These are phyloP conservation scores for Moesziomyces antarcticus DNA, from an alignment of 1,284 basidiomycete species.

Conservation along the genomic window DNA sequence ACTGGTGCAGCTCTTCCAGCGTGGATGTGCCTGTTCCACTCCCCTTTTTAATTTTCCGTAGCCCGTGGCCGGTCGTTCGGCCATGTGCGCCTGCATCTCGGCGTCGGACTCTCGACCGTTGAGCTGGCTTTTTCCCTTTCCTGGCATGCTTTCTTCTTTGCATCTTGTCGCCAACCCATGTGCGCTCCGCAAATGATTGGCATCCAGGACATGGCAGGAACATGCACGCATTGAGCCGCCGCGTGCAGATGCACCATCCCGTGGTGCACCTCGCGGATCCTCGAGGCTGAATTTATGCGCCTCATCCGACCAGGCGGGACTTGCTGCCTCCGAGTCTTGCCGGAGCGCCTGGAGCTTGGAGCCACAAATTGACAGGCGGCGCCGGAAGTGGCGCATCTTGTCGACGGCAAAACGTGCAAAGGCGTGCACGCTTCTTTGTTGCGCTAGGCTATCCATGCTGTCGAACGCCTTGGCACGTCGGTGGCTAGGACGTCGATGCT, in stretches of 20 bases:
- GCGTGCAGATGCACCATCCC: background rate
- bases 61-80: background rate
- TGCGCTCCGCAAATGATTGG: too few relatives aligned
- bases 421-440: background rate
- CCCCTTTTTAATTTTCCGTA: background rate
- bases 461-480: background rate
- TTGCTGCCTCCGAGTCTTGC: background rate
- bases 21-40: background rate
- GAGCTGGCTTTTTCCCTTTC: too few relatives aligned
- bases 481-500: background rate
- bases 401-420: background rate
- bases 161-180: background rate
- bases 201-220: background rate
- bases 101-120: constrained; percentile 18
- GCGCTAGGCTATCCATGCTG: background rate
- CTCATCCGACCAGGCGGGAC: background rate
- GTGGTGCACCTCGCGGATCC: background rate
- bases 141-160: background rate
- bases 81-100: constrained; percentile 27
- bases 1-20: background rate
- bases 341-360: too few relatives aligned
- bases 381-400: background rate
- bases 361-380: too few relatives aligned
- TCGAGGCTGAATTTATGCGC: background rate
- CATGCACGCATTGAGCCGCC: background rate